Evolutionary conservation across 345 rosid species (phyloP).

Genomic region (Rhodomyrtus tomentosa): DNA sequence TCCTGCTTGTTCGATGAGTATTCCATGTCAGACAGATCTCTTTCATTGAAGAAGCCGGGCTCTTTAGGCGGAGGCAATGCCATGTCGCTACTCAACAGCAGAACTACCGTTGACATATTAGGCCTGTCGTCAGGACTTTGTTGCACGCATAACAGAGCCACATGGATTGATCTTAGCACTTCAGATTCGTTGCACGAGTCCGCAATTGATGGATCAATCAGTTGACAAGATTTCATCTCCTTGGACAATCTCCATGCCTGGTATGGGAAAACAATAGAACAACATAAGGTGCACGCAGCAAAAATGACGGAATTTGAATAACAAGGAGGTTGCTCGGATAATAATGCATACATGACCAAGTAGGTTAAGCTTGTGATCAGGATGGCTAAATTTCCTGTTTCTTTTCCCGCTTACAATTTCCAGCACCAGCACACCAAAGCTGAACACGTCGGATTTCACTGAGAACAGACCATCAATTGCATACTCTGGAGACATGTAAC

Average conservation of each 20-base stretch:
- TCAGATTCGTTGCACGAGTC: background rate
- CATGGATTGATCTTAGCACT: background rate
- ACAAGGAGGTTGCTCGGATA: background rate
- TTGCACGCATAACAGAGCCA: constrained; percentile 11
- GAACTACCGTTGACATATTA: constrained; percentile 7
- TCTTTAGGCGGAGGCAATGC: constrained; percentile 9
- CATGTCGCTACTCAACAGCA: constrained; percentile 11
- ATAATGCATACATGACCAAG: constrained; percentile 7
- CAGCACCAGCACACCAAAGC: constrained; percentile 19
- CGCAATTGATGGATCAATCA: background rate
- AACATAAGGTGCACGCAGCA: background rate
- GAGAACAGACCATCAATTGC: constrained; percentile 25
- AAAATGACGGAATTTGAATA: background rate
- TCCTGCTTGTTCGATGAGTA: background rate
- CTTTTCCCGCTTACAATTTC: constrained; percentile 18
- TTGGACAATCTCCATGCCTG: constrained; percentile 14
- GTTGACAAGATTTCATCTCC: background rate
- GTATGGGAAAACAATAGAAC: background rate
- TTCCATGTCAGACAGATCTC: constrained; percentile 1
- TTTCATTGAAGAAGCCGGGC: constrained; percentile 13
- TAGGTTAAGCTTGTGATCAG: constrained; percentile 5
- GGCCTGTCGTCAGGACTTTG: constrained; percentile 17
- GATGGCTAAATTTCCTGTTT: constrained; percentile 11
- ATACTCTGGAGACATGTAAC: constrained; percentile 36
- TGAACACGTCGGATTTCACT: constrained; percentile 31